Base-by-base conservation (phyloP, 2,329 filamentous ascomycete genomes). In the Fusarium sp. region DNA sequence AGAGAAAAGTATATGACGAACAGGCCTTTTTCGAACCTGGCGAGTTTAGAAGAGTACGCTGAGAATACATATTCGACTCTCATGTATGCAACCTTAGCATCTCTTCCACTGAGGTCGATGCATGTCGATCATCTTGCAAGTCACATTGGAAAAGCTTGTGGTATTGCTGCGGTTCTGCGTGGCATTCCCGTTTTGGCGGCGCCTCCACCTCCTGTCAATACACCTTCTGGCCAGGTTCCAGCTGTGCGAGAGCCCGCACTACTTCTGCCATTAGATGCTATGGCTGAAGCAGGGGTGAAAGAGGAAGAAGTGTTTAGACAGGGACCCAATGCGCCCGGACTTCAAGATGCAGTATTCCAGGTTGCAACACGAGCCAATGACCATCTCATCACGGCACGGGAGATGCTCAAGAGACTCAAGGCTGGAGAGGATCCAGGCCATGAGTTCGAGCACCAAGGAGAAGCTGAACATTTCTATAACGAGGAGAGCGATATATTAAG, bases 21-120 rank as follows among this genome's bases (percentile, higher is more conserved):
- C 78, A 89, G 92, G 26, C 94, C 95, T 0, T 98, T 94, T 77
- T 84, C 92, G 0, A 92, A 84, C 52, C 80, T 98, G 48, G 86
- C 88, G 4, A 87, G 90, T 2, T 83, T 98, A 55, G 96, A 99
- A 78, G 91, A 90, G 49, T 98, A 98, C 78, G 93, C 93, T 2
- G 96, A 99, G 81, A 94, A 94, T 75, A 98, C 96, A 3, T 98
- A 98, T 82, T 94, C 94, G 20, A 97, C 94, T 0, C 85, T 98
- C 46, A 89, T 97, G 81, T 99, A 99, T 80, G 87, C 97, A 69
- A 95, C 92, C 1, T 84, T 98, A 40, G 93, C 93, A 20, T 87
- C 92, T 10, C 83, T 98, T 61, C 92, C 94, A 1, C 85, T 98
- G 76, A 89, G 90, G 13, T 97, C 93, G 2, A 87, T 97, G 76